Conservation (phyloP, 2,329 filamentous ascomycete species). For the Akanthomyces muscarius region DNA sequence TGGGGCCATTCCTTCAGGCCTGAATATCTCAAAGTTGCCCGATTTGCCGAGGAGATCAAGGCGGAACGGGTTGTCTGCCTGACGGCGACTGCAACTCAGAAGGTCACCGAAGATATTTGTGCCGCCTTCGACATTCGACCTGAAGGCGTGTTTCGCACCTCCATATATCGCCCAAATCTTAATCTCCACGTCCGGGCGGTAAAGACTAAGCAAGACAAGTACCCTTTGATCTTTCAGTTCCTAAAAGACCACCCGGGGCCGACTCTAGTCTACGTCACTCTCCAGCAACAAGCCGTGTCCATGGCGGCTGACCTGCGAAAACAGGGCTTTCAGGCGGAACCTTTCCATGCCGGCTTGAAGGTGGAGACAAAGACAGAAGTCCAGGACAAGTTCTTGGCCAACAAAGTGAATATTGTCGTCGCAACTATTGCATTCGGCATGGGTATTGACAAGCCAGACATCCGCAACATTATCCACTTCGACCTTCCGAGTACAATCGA, state of each 20-base stretch:
- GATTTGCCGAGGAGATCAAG: conserved; percentile 51
- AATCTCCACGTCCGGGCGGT: conserved; percentile 48
- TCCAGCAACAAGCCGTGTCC: conserved; percentile 46
- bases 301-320: conserved; percentile 36
- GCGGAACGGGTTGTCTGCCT: conserved; percentile 58
- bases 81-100: conserved; percentile 56
- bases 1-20: conserved; percentile 49
- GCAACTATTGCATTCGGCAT: conserved; percentile 58
- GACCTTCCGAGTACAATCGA: conserved; percentile 49
- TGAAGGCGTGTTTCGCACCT: conserved; percentile 51
- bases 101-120: conserved; percentile 53
- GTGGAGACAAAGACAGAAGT: conserved; percentile 39
- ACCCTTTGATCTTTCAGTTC: conserved; percentile 43
- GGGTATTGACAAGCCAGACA: conserved; percentile 55
- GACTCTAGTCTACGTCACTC: conserved; percentile 58
- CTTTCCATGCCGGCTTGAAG: conserved; percentile 50
- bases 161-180: conserved; percentile 56
- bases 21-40: conserved; percentile 51
- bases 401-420: conserved; percentile 34
- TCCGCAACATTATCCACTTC: conserved; percentile 52
- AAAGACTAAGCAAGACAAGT: conserved; percentile 40
- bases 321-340: conserved; percentile 38
- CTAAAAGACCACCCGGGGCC: conserved; percentile 48
- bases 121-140: conserved; percentile 45
- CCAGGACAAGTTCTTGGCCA: conserved; percentile 51